Evolutionary conservation across 345 rosid species (phyloP), one percentile per base, ranked within the genome.

Genomic region (Hypericum perforatum): DNA sequence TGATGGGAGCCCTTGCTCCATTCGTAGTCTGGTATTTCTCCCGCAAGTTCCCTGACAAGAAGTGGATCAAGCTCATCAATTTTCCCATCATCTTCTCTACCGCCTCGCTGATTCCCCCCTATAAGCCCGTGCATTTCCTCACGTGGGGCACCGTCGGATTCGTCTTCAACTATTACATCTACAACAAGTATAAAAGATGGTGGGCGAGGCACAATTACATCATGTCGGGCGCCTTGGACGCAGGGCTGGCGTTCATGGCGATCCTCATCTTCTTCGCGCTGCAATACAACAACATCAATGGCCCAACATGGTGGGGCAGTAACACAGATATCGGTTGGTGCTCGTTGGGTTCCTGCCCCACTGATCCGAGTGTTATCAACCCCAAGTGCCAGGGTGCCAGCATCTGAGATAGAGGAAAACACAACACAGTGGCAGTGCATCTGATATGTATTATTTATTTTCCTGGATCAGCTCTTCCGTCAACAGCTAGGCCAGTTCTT

Each of bases 261-360:
- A 58, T 83, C 12, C 2, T 85, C 53, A 67, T 89, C 37, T 89
- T 60, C 63, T 75, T 85, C 7, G 15, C 76, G 11, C 72, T 89
- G 14, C 97, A 89, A 52, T 63, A 70, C 52, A 44, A 62, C 12
- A 71, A 78, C 6, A 70, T 83, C 45, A 53, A 54, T 56, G 83
- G 89, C 15, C 84, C 89, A 37, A 59, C 55, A 0, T 85, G 97
- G 97, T 83, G 97, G 92, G 95, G 95, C 32, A 4, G 32, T 4
- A 22, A 22, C 32, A 1, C 32, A 4, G 32, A 22, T 4, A 22
- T 22, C 32, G 32, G 32, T 4, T 22, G 1, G 32, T 22, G 32
- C 32, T 22, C 32, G 32, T 22, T 22, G 32, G 32, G 2, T 22
- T 22, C 32, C 32, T 22, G 32, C 4, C 32, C 32, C 2, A 22